Evolutionary conservation across 2,329 filamentous ascomycete genomes (phyloP).

Genomic region (Xylaria sp.): DNA sequence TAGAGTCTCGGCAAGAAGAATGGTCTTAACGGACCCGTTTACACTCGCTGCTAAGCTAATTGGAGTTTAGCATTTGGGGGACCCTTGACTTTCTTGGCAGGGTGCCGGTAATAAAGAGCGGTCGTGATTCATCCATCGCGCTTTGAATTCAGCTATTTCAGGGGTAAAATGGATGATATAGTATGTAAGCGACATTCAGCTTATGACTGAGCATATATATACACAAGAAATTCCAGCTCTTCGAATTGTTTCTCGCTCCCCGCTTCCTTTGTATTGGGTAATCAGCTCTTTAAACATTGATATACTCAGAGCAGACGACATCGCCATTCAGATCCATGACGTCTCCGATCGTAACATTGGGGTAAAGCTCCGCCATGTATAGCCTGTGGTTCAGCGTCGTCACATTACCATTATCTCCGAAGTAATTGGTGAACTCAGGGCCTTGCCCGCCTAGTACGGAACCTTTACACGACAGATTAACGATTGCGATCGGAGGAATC

Average conservation of each 20-base stretch:
- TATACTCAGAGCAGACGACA: conserved; percentile 29
- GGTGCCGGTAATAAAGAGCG: too few relatives aligned
- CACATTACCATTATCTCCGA: conserved; percentile 31
- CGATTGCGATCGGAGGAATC: neutral
- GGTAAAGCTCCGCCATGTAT: conserved; percentile 18
- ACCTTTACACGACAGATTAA: conserved; percentile 6
- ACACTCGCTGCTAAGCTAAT: too few relatives aligned
- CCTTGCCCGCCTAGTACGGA: conserved; percentile 29
- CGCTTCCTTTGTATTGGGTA: neutral
- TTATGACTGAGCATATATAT: neutral
- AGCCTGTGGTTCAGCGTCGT: conserved; percentile 31
- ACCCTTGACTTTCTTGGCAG: too few relatives aligned
- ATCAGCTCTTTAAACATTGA: neutral
- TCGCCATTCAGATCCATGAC: conserved; percentile 29
- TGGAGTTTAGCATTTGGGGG: too few relatives aligned
- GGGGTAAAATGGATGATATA: neutral
- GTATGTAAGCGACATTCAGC: neutral
- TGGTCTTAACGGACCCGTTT: too few relatives aligned
- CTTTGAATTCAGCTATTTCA: neutral
- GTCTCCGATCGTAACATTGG: conserved; percentile 29
- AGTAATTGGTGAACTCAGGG: conserved; percentile 33
- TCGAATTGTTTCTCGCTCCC: neutral
- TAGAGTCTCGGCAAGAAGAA: too few relatives aligned
- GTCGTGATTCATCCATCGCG: neutral
- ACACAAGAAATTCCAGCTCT: neutral